Percentiles rank a stretch among this genome's conserved stretches.
phyloP scores from a whole-genome alignment of 768 basidiomycete genomes.

The Kockovaella imperatae region DNA sequence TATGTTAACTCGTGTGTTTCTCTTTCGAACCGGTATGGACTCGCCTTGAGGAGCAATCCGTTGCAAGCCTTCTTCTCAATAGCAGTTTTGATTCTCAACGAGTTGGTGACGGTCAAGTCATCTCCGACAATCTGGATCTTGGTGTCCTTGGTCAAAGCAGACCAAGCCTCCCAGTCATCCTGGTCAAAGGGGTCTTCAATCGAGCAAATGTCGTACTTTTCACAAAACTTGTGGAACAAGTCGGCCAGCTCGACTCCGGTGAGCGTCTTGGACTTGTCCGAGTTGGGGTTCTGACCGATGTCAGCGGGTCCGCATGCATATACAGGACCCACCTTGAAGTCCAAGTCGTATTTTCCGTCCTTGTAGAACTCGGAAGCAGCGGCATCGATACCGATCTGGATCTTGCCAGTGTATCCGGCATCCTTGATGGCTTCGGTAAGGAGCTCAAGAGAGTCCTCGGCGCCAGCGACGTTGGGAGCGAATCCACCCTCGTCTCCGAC shows the following conservation, averaged over 20 bases:
- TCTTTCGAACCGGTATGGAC: constrained; percentile 4
- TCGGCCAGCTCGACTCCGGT: constrained; percentile 85
- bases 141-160: constrained; percentile 63
- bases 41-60: constrained; percentile 81
- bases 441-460: constrained; percentile 95
- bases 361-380: constrained; percentile 99
- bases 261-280: constrained; percentile 94
- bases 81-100: constrained; percentile 90
- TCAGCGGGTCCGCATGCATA: background rate
- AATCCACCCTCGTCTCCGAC: constrained; percentile 99
- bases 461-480: constrained; percentile 93
- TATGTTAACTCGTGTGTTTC: background rate
- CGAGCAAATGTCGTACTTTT: constrained; percentile 79
- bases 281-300: constrained; percentile 86
- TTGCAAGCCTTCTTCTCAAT: constrained; percentile 99
- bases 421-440: constrained; percentile 92
- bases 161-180: constrained; percentile 99
- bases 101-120: constrained; percentile 97
- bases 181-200: constrained; percentile 91
- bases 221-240: constrained; percentile 72
- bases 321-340: constrained; percentile 50
- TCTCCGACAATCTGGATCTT: constrained; percentile 51
- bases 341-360: constrained; percentile 97
- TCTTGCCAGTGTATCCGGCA: constrained; percentile 96
- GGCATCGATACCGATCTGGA: constrained; percentile 97